Conservation (phyloP, 805 yeast species). For the Danielia oregonensis region DNA sequence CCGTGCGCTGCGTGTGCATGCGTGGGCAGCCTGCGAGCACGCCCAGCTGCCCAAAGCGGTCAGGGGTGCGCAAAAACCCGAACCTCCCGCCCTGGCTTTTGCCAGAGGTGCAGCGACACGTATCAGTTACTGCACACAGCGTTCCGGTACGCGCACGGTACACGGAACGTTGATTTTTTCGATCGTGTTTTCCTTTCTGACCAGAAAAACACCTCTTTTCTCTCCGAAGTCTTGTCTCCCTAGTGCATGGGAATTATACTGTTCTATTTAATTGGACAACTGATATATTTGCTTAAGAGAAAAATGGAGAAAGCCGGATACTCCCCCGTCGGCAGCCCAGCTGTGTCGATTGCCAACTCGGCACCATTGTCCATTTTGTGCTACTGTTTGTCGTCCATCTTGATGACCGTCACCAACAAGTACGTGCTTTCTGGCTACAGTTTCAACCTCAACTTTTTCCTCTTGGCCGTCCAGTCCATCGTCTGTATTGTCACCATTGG, state of each 20-base stretch:
- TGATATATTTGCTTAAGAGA: slow-evolving; percentile 26
- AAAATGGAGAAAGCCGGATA: slow-evolving; percentile 36
- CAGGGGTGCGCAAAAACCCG: too few relatives aligned
- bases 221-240: too few relatives aligned
- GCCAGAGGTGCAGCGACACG: too few relatives aligned
- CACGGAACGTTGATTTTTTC: background rate
- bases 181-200: background rate
- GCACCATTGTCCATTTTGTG: slow-evolving; percentile 69
- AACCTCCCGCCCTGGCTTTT: too few relatives aligned
- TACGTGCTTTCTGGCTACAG: slow-evolving; percentile 76
- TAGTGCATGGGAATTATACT: slow-evolving; percentile 39
- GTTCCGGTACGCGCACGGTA: background rate
- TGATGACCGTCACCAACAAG: slow-evolving; percentile 97
- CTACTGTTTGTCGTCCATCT: slow-evolving; percentile 90
- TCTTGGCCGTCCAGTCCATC: slow-evolving; percentile 81
- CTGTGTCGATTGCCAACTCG: slow-evolving; percentile 43
- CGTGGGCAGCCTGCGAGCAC: too few relatives aligned
- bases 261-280: slow-evolving; percentile 36
- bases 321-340: slow-evolving; percentile 14
- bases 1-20: too few relatives aligned
- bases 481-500: slow-evolving; percentile 78
- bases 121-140: background rate
- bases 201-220: background rate
- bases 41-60: too few relatives aligned
- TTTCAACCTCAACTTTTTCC: slow-evolving; percentile 79